Evolutionary conservation across 768 basidiomycete species (phyloP).

Genomic region (Leccinum uliginosum): DNA sequence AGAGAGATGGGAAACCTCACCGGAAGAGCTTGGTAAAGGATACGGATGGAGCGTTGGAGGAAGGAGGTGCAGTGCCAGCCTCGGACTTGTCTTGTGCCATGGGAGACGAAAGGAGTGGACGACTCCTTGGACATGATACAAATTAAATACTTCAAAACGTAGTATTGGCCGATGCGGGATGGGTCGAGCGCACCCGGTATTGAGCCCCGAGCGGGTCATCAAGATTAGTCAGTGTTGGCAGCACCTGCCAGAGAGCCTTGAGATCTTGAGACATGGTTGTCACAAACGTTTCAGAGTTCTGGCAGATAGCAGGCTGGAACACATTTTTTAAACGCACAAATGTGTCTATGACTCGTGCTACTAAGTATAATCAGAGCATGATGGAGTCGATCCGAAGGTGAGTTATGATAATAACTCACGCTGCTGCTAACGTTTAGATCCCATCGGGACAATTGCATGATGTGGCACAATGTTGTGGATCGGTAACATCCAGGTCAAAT

Average conservation of each 20-base stretch:
- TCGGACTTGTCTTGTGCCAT: not conserved
- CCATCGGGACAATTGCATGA: not conserved
- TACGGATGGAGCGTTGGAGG: conserved; percentile 33
- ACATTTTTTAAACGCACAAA: not conserved
- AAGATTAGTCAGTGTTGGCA: not conserved
- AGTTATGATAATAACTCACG: not conserved
- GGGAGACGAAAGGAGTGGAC: not conserved
- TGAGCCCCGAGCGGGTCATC: not conserved
- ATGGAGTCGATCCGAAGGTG: not conserved
- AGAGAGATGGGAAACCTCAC: conserved; percentile 24
- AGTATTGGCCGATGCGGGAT: not conserved
- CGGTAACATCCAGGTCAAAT: no score
- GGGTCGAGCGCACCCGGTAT: not conserved
- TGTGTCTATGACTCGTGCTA: not conserved
- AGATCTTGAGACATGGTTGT: not conserved
- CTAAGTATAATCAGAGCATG: not conserved
- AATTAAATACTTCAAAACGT: not conserved
- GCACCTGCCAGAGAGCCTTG: not conserved
- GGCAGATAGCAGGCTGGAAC: no score
- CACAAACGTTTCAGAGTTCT: not conserved
- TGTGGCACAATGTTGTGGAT: no score
- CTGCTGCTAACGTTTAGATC: not conserved
- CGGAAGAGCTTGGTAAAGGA: conserved; percentile 45
- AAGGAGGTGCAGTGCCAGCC: conserved; percentile 19
- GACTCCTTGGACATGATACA: not conserved